These are phyloP conservation scores for Scleromitrula shiraiana DNA, from an alignment of 2,329 filamentous ascomycete species.

Conservation along the genomic window DNA sequence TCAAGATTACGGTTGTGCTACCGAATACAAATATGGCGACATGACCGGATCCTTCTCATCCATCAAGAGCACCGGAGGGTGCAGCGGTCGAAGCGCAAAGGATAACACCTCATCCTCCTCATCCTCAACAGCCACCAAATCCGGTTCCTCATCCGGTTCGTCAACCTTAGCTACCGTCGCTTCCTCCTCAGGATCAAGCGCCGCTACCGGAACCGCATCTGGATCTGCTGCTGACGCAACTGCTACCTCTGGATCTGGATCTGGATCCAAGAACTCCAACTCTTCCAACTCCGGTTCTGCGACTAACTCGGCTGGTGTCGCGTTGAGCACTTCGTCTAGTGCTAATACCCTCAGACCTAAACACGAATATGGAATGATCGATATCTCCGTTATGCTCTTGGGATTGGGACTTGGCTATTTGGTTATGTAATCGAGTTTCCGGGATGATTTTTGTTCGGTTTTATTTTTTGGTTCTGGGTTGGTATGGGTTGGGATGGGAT, in stretches of 20 bases:
- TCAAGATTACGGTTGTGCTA: constrained; percentile 42
- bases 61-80: constrained; percentile 34
- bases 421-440: no score
- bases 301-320: neutral
- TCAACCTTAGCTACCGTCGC: constrained; percentile 6
- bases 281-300: neutral
- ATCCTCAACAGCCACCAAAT: no score
- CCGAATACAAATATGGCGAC: constrained; percentile 42
- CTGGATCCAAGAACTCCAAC: neutral
- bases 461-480: no score
- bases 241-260: neutral
- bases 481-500: no score
- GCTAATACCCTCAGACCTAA: constrained; percentile 17
- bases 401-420: constrained; percentile 28
- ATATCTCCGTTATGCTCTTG: constrained; percentile 24
- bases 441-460: no score
- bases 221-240: constrained; percentile 8
- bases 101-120: constrained; percentile 3
- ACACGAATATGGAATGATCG: constrained; percentile 23
- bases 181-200: constrained; percentile 1
- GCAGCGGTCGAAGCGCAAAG: no score
- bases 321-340: constrained; percentile 22
- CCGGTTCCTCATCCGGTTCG: constrained; percentile 1
- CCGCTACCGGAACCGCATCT: constrained; percentile 10
- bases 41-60: constrained; percentile 38